phyloP scores from a whole-genome alignment of 345 rosid genomes.

The Alliaria petiolata region DNA sequence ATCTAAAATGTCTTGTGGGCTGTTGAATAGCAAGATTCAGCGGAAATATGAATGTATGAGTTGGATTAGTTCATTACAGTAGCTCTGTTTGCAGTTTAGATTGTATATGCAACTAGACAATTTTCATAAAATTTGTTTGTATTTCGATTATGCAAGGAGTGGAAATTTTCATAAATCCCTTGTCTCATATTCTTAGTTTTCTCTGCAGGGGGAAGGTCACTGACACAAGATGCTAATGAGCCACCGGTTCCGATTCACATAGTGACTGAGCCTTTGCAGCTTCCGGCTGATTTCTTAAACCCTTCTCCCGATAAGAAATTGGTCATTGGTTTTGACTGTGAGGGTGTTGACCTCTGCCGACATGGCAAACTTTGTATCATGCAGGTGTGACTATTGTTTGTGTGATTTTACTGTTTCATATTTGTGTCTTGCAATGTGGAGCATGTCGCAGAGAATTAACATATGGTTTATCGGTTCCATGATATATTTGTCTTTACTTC shows the following conservation, averaged over 20 bases:
- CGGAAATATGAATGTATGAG: not conserved
- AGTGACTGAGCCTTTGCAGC: slow-evolving; percentile 67
- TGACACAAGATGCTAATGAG: slow-evolving; percentile 42
- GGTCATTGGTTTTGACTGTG: slow-evolving; percentile 88
- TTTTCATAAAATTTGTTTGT: not conserved
- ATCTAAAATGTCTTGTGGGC: not conserved
- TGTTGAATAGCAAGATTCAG: not conserved
- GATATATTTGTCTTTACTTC: not conserved
- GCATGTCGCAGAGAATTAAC: not conserved
- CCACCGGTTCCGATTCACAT: slow-evolving; percentile 58
- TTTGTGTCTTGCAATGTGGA: too few species aligned
- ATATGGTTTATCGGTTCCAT: not conserved
- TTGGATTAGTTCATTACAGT: not conserved
- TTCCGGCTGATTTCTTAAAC: slow-evolving; percentile 72
- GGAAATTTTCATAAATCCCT: too few species aligned
- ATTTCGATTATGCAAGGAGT: not conserved
- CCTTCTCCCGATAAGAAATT: slow-evolving; percentile 58
- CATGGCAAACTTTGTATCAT: slow-evolving; percentile 80
- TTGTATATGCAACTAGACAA: not conserved
- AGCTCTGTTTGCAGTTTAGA: not conserved
- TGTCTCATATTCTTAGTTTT: not conserved
- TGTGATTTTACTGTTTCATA: not conserved
- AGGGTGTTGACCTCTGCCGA: slow-evolving; percentile 88
- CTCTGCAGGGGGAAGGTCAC: slow-evolving; percentile 42
- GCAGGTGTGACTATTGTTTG: slow-evolving; percentile 64